These are phyloP conservation scores for Tricladium varicosporioides DNA, from an alignment of 2,329 filamentous ascomycete species.

Conservation along the genomic window DNA sequence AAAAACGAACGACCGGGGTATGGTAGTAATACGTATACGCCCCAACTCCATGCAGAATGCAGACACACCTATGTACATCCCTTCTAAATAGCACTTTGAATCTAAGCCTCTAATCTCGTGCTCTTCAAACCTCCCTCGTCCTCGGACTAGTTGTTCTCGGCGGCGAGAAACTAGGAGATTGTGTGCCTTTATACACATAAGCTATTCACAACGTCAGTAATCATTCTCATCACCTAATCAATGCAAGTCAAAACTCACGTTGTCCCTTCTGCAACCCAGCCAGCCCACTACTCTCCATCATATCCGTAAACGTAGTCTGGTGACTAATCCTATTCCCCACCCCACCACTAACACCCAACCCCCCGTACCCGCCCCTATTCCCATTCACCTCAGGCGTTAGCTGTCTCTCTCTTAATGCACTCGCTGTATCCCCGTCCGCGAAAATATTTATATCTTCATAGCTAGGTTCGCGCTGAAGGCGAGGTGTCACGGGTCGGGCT, in stretches of 20 bases:
- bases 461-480: conserved; percentile 42
- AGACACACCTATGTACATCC: too few species aligned
- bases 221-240: too few species aligned
- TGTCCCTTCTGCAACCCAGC: conserved; percentile 35
- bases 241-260: conserved; percentile 30
- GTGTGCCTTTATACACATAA: conserved; percentile 14
- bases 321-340: conserved; percentile 18
- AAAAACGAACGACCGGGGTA: too few species aligned
- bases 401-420: conserved; percentile 20
- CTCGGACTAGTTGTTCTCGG: too few species aligned
- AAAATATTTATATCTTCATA: conserved; percentile 53
- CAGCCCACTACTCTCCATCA: conserved; percentile 48
- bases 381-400: conserved; percentile 4
- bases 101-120: too few species aligned
- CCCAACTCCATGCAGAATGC: too few species aligned
- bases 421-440: conserved; percentile 46
- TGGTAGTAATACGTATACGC: too few species aligned
- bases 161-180: neutral
- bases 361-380: neutral
- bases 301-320: conserved; percentile 49
- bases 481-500: conserved; percentile 33
- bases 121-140: too few species aligned
- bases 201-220: conserved; percentile 2
- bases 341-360: neutral
- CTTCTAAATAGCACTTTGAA: too few species aligned